Evolutionary conservation across 2,329 filamentous ascomycete genomes (phyloP), one percentile per base, ranked within the genome.

Genomic region (Periconia digitata): DNA sequence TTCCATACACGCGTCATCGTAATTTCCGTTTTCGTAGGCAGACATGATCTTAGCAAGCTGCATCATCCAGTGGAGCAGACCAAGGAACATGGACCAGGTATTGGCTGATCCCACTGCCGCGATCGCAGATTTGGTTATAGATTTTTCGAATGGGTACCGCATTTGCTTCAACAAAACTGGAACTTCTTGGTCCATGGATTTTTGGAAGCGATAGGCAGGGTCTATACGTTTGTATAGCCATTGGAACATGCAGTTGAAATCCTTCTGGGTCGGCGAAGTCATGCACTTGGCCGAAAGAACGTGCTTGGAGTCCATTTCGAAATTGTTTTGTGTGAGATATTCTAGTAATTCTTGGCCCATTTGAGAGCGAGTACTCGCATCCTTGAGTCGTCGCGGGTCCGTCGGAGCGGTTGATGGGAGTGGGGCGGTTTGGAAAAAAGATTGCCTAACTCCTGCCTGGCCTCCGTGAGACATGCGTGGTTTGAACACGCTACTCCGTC

Each of bases 51-150:
- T 86, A 4, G 90, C 90, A 43, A 99, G 78, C 72, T 97, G 92
- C 92, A 99, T 96, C 85, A 99, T 92, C 94, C 94, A 99, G 74
- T 99, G 92, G 43, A 99, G 79, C 69, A 99, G 77, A 0, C 92
- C 94, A 12, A 99, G 77, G 64, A 99, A 97, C 0, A 90, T 94
- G 53, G 88, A 88, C 94, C 94, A 99, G 67, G 97, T 97, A 72
- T 96, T 91, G 2, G 92, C 92, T 15, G 27, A 32, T 56, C 94
- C 94, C 0, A 97, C 94, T 2, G 95, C 94, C 0, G 90, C 85
- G 49, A 99, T 90, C 66, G 96, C 91, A 44, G 90, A 96, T 72
- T 97, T 99, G 46, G 91, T 96, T 62, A 99, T 97, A 64, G 86
- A 92, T 72, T 91, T 90, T 64, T 96, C 91, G 66, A 91, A 99